These are phyloP conservation scores for Diaporthe destruens DNA, from an alignment of 2,329 filamentous ascomycete species.

Conservation along the genomic window DNA sequence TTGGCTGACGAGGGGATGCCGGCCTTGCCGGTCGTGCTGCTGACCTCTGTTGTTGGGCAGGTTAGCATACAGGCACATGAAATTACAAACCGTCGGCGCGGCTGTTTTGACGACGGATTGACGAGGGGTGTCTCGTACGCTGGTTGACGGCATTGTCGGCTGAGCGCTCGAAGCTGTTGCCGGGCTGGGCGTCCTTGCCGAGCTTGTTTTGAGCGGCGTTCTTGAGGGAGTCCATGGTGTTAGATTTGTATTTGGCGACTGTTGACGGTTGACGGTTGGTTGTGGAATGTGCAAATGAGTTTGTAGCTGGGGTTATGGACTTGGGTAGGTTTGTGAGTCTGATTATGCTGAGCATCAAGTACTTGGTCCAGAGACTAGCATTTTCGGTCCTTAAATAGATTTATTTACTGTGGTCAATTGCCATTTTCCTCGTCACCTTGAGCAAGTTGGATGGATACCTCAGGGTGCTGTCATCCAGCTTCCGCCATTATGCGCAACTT, in stretches of 20 bases:
- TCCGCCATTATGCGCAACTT: constrained; percentile 2
- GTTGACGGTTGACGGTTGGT: neutral
- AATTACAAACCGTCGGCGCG: too few species aligned
- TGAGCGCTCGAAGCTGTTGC: constrained; percentile 41
- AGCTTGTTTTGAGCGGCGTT: constrained; percentile 39
- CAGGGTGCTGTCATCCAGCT: neutral
- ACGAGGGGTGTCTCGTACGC: constrained; percentile 27
- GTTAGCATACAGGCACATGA: neutral
- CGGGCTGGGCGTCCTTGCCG: constrained; percentile 43
- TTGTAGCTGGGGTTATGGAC: neutral
- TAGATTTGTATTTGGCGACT: neutral
- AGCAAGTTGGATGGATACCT: neutral
- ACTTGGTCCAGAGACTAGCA: neutral
- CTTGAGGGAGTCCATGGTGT: constrained; percentile 38
- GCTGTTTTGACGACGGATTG: neutral
- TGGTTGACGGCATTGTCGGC: constrained; percentile 42
- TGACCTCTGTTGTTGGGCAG: constrained; percentile 33
- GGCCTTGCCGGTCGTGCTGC: constrained; percentile 40
- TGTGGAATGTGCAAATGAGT: neutral
- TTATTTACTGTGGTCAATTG: neutral
- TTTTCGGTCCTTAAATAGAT: constrained; percentile 2
- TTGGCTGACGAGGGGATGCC: constrained; percentile 41
- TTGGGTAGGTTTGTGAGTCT: neutral
- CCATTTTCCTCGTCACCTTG: neutral
- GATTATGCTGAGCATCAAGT: neutral